These are phyloP conservation scores for Leucocoprinus sp. DNA, from an alignment of 768 basidiomycete genomes.

Conservation along the genomic window DNA sequence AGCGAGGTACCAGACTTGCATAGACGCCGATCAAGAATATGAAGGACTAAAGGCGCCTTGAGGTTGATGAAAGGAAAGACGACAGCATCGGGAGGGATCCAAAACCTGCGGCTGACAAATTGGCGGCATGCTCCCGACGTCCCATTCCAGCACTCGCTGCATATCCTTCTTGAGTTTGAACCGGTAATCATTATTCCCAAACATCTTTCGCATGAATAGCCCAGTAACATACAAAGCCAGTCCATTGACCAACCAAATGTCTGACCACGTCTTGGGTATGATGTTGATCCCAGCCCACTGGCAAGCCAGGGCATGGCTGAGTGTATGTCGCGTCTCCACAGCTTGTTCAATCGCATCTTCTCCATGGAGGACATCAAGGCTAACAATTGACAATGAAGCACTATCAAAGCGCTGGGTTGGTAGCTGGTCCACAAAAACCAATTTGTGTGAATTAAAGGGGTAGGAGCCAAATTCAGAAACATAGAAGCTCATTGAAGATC, in stretches of 20 bases:
- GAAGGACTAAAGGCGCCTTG: conserved; percentile 92
- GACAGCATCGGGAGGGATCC: conserved; percentile 77
- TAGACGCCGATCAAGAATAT: conserved; percentile 89
- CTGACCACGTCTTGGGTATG: conserved; percentile 86
- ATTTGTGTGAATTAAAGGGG: conserved; percentile 90
- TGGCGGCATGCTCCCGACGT: conserved; percentile 84
- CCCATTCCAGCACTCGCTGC: conserved; percentile 81
- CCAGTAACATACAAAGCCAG: conserved; percentile 86
- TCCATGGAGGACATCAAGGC: conserved; percentile 76
- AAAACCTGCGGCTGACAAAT: conserved; percentile 84
- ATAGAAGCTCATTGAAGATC: conserved; percentile 89
- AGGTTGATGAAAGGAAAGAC: conserved; percentile 85
- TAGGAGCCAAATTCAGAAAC: conserved; percentile 91
- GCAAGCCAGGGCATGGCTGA: conserved; percentile 83
- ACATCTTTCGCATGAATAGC: conserved; percentile 74
- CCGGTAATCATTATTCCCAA: conserved; percentile 96
- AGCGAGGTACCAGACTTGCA: conserved; percentile 94
- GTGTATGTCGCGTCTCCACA: conserved; percentile 77
- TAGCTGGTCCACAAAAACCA: conserved; percentile 90
- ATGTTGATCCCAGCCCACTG: conserved; percentile 99
- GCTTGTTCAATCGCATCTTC: conserved; percentile 91
- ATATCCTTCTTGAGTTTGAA: conserved; percentile 95
- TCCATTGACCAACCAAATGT: conserved; percentile 96
- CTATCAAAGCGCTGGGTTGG: conserved; percentile 76
- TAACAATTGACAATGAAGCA: conserved; percentile 74